Evolutionary conservation across 176 grass and related monocot species (phyloP), one percentile per base, ranked within the genome.

Genomic region (Saccharum spontaneum): DNA sequence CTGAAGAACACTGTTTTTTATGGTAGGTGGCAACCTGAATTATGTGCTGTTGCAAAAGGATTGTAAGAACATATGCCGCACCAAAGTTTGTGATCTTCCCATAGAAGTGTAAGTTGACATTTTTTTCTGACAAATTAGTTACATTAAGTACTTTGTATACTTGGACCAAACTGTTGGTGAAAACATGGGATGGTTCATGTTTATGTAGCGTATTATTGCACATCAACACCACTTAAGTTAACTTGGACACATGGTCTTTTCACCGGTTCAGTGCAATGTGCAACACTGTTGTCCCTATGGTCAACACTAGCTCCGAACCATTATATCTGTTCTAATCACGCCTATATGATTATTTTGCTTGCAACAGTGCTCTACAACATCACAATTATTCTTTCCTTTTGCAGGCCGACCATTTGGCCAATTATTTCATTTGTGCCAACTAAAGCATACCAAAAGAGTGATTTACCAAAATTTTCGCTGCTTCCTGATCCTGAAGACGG

Each of bases 401-500:
- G 62, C 84, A 90, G 88, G 55, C 88, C 90, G 15, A 77, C 3
- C 37, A 37, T 79, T 79, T 97, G 92, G 94, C 10, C 81, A 18
- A 59, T 97, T 71, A 64, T 28, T 62, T 73, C 79, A 43, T 97
- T 91, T 41, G 64, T 73, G 63, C 68, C 85, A 85, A 76, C 36
- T 68, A 71, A 89, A 60, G 18, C 13, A 45, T 82, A 62, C 76
- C 17, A 61, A 41, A 44, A 80, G 40, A 71, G 26, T 61, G 40
- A 45, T 68, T 87, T 94, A 17, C 88, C 73, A 39, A 66, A 85
- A 76, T 90, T 87, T 69, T 85, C 26, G 20, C 74, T 97, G 73
- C 12, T 79, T 78, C 94, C 94, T 55, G 49, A 85, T 59, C 94
- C 94, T 1, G 88, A 92, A 79, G 86, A 94, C 52, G 20, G 10